Evolutionary conservation across 768 basidiomycete species (phyloP).

Genomic region (Tricholoma furcatifolium): DNA sequence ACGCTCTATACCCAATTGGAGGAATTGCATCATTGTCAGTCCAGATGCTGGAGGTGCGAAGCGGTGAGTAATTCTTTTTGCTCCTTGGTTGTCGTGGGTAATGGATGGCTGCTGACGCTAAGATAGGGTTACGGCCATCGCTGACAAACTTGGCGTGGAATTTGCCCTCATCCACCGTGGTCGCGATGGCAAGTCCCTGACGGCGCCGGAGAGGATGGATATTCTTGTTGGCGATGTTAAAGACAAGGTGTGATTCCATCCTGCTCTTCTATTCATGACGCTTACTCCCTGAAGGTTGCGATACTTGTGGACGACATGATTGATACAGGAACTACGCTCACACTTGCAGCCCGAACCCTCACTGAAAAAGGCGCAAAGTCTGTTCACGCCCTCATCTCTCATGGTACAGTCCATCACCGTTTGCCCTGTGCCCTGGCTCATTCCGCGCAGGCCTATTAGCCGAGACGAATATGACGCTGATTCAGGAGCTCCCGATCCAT

Average conservation of each 20-base stretch:
- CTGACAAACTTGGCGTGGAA: slow-evolving; percentile 92
- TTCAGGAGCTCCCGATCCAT: slow-evolving; percentile 75
- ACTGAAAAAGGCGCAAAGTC: slow-evolving; percentile 86
- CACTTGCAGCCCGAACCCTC: slow-evolving; percentile 81
- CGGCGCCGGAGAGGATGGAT: slow-evolving; percentile 83
- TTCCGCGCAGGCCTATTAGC: slow-evolving; percentile 66
- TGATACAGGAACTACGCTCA: slow-evolving; percentile 89
- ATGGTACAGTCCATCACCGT: slow-evolving; percentile 52
- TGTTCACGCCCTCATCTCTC: slow-evolving; percentile 87
- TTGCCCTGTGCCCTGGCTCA: slow-evolving; percentile 13
- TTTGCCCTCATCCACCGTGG: slow-evolving; percentile 96
- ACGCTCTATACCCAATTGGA: slow-evolving; percentile 80
- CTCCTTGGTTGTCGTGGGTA: slow-evolving; percentile 10
- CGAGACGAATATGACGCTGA: slow-evolving; percentile 64
- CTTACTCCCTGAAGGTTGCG: slow-evolving; percentile 56
- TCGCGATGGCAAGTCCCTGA: slow-evolving; percentile 63
- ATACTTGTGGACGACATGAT: slow-evolving; percentile 99
- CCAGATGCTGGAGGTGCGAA: slow-evolving; percentile 99
- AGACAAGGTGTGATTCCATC: slow-evolving; percentile 63
- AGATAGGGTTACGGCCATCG: slow-evolving; percentile 84
- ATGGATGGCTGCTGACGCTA: too few species aligned
- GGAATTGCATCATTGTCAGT: slow-evolving; percentile 88
- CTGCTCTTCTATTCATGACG: background rate
- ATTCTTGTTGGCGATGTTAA: slow-evolving; percentile 92
- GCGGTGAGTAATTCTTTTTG: slow-evolving; percentile 55